Evolutionary conservation across 2,329 filamentous ascomycete genomes (phyloP).

Genomic region (Parastagonospora avenae): DNA sequence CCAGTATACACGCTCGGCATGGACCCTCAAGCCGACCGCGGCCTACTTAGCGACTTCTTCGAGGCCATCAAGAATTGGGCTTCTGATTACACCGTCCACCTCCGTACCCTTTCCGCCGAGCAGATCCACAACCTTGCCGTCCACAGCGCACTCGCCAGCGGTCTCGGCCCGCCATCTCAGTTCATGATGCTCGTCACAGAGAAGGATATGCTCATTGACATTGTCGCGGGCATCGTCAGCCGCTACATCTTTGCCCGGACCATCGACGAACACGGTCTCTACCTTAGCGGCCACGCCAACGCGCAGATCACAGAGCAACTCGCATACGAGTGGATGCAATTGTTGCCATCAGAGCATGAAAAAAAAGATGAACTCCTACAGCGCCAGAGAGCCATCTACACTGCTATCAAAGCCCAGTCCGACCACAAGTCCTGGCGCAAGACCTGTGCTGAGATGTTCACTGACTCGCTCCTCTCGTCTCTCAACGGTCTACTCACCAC

Average conservation of each 20-base stretch:
- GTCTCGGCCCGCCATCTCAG: slow-evolving; percentile 6
- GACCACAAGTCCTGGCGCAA: slow-evolving; percentile 17
- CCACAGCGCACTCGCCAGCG: background rate
- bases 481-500: slow-evolving; percentile 2
- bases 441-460: slow-evolving; percentile 3
- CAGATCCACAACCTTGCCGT: slow-evolving; percentile 4
- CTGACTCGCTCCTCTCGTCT: slow-evolving; percentile 1
- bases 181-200: slow-evolving; percentile 14
- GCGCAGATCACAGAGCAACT: slow-evolving; percentile 9
- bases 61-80: slow-evolving; percentile 25
- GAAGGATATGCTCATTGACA: slow-evolving; percentile 8
- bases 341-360: background rate
- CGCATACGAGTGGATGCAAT: slow-evolving; percentile 4
- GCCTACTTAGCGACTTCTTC: slow-evolving; percentile 28
- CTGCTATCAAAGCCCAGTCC: slow-evolving; percentile 11
- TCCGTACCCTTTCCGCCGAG: slow-evolving; percentile 1
- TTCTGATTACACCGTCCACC: slow-evolving; percentile 4
- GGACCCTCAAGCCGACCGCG: slow-evolving; percentile 20
- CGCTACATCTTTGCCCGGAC: slow-evolving; percentile 15
- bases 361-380: slow-evolving; percentile 14
- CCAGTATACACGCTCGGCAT: slow-evolving; percentile 23
- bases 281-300: slow-evolving; percentile 10
- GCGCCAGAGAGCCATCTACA: slow-evolving; percentile 18
- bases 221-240: slow-evolving; percentile 18
- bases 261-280: slow-evolving; percentile 17